Base-by-base conservation (phyloP, 345 rosid genomes). In the Hevea brasiliensis region DNA sequence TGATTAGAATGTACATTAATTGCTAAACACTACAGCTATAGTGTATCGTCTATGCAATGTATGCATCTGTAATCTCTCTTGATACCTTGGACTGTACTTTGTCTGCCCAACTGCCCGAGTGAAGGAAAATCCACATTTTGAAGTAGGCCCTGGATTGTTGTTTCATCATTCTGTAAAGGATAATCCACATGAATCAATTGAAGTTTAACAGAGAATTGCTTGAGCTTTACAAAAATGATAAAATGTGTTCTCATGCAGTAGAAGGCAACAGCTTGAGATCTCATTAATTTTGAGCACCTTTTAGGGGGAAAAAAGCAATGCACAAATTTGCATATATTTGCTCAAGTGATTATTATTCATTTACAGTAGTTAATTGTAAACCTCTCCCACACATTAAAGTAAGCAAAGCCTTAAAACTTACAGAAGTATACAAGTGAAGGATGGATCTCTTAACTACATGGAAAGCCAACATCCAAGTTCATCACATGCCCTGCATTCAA, bases 401-500 rank as follows among this genome's bases (percentile, higher is more conserved):
- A n/a, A n/a, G n/a, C n/a, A n/a, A n/a, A n/a, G n/a, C n/a, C n/a
- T n/a, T n/a, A 47, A 6, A 73, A 53, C 70, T 50, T 72, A 37
- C 68, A 13, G 51, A 17, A 72, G 1, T 6, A 72, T 12, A 12
- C 20, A 17, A 8, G 35, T 1, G 75, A 72, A 29, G 75, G 61
- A 11, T 7, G 71, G 2, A 47, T 74, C 58, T 1, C 48, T 29
- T 32, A 74, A 32, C 18, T 20, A 45, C 26, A 3, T 8, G 10
- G 77, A 66, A 58, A 74, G 57, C 59, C 59, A 47, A 10, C 21
- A n/a, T 45, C 27, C 21, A 4, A 58, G 37, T 23, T 51, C 72
- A 1, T 57, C 32, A 17, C 65, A 74, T 66, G 71, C 47, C 72
- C 72, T 66, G 59, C 56, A 58, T 57, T 21, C 21, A 23, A 51